Evolutionary conservation across 176 grass and related monocot species (phyloP).

Genomic region (Carex kokanica): DNA sequence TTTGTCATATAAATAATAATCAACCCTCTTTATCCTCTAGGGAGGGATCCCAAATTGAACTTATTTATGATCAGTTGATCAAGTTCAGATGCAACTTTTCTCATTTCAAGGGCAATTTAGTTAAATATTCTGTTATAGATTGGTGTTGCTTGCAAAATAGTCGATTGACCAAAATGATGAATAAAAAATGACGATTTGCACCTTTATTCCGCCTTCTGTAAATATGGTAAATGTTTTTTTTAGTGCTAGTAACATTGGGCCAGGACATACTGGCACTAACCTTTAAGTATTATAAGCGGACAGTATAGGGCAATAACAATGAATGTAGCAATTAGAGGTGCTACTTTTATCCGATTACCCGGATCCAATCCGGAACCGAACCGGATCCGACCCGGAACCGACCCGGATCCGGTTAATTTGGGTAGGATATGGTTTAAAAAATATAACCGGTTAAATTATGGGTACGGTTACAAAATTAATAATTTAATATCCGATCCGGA

Average conservation of each 20-base stretch:
- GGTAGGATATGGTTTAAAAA: too few relatives aligned
- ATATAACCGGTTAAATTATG: too few relatives aligned
- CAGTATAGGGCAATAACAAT: not conserved
- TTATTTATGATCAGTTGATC: not conserved
- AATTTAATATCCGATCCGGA: too few relatives aligned
- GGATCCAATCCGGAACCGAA: too few relatives aligned
- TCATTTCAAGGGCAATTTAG: not conserved
- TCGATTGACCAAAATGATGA: not conserved
- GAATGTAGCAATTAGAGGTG: too few relatives aligned
- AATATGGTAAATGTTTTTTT: not conserved
- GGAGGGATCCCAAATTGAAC: not conserved
- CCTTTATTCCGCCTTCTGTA: not conserved
- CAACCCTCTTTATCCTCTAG: not conserved
- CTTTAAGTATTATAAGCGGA: not conserved
- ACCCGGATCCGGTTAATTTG: too few relatives aligned
- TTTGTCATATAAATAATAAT: not conserved
- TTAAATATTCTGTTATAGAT: not conserved
- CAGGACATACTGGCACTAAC: not conserved
- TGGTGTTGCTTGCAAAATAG: not conserved
- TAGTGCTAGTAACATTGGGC: slow-evolving; percentile 1
- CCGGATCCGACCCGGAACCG: too few relatives aligned
- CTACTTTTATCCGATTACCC: too few relatives aligned
- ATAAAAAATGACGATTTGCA: not conserved
- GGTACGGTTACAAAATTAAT: too few relatives aligned
- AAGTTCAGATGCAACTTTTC: not conserved